Evolutionary conservation across 345 rosid species (phyloP).

Genomic region (Rhizophora mangle): DNA sequence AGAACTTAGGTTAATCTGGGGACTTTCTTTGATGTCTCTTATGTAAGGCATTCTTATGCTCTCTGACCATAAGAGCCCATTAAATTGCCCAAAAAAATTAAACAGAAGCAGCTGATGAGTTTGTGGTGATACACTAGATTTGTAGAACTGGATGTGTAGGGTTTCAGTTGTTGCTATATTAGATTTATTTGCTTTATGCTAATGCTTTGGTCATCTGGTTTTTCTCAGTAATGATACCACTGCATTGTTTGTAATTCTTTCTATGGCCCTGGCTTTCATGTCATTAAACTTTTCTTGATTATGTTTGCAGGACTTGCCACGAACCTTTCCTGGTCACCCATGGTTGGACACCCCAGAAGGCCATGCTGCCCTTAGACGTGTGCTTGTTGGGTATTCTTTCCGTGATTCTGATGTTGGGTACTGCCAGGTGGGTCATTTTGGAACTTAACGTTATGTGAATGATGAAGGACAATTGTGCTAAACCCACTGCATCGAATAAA

Average conservation of each 20-base stretch:
- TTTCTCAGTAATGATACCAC: background rate
- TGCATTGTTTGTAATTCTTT: background rate
- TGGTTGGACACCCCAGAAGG: constrained; percentile 99
- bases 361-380: constrained; percentile 87
- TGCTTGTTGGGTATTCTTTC: constrained; percentile 93
- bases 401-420: constrained; percentile 99
- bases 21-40: constrained; percentile 1
- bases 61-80: background rate
- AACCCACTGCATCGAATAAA: background rate
- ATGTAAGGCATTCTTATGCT: background rate
- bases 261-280: background rate
- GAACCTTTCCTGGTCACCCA: constrained; percentile 98
- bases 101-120: background rate
- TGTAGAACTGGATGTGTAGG: constrained; percentile 3
- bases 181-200: background rate
- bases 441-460: constrained; percentile 1
- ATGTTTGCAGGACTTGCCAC: constrained; percentile 75
- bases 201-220: background rate
- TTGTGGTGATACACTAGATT: constrained; percentile 4
- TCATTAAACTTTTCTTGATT: constrained; percentile 9
- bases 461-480: background rate
- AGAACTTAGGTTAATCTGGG: background rate
- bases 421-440: constrained; percentile 70
- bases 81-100: background rate
- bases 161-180: background rate